Conservation (phyloP, 2,329 filamentous ascomycete genomes). For the Neofusicoccum kwambonambiense region DNA sequence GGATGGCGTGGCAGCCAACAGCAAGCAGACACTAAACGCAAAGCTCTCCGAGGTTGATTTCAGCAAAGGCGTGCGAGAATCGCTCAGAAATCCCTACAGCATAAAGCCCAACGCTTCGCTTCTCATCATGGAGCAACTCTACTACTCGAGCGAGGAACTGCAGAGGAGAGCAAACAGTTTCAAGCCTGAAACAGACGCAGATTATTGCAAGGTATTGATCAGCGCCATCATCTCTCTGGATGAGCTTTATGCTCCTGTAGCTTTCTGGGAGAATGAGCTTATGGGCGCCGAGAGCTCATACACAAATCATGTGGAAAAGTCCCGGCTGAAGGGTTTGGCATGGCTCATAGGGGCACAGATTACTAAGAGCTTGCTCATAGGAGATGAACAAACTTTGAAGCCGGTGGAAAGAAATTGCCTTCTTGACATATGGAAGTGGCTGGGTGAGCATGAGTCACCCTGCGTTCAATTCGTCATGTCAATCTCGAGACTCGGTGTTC, state of each 20-base stretch:
- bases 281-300: neutral
- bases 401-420: neutral
- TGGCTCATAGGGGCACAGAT: too few relatives aligned
- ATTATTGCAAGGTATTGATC: neutral
- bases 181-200: neutral
- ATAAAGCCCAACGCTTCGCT: too few relatives aligned
- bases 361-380: too few relatives aligned
- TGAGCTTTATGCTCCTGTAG: neutral
- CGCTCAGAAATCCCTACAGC: too few relatives aligned
- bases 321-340: too few relatives aligned
- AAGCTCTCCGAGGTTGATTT: too few relatives aligned
- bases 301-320: too few relatives aligned
- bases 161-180: too few relatives aligned
- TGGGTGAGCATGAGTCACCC: neutral
- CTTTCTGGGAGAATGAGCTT: neutral
- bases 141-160: too few relatives aligned
- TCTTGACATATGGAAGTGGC: neutral
- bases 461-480: neutral
- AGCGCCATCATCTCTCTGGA: neutral
- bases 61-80: too few relatives aligned
- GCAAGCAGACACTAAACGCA: neutral
- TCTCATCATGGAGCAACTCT: too few relatives aligned
- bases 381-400: neutral
- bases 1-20: neutral
- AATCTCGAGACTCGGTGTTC: neutral